Conservation (phyloP, 805 yeast genomes). For the Candida wancherniae region DNA sequence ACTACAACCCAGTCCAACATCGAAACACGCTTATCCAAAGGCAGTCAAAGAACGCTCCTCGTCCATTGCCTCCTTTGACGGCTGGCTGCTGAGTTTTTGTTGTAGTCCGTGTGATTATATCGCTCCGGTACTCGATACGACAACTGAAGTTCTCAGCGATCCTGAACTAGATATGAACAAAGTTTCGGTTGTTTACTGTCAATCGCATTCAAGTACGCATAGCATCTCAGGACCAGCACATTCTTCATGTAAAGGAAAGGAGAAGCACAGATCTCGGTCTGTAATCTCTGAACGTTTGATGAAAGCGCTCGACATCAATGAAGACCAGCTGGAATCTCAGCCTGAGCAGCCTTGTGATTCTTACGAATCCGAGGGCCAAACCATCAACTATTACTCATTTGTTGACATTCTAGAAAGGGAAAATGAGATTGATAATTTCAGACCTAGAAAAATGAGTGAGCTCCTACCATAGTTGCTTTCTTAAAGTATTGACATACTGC, state of each 20-base stretch:
- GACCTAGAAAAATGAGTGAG: slow-evolving; percentile 5
- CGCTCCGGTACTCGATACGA: slow-evolving; percentile 28
- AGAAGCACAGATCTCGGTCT: slow-evolving; percentile 8
- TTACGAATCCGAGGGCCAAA: slow-evolving; percentile 8
- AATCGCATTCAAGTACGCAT: no score
- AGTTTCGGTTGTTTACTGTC: slow-evolving; percentile 20
- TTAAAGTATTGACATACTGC: no score
- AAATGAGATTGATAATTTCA: slow-evolving; percentile 9
- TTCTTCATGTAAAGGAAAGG: no score
- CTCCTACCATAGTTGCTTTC: slow-evolving; percentile 2
- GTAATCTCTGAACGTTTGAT: slow-evolving; percentile 4
- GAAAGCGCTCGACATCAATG: slow-evolving; percentile 4
- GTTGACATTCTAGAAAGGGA: slow-evolving; percentile 27
- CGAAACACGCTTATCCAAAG: no score
- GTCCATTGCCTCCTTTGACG: no score
- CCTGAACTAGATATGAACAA: slow-evolving; percentile 22
- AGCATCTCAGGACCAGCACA: no score
- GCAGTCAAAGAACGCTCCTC: no score
- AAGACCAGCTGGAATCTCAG: slow-evolving; percentile 1
- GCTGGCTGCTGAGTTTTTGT: slow-evolving; percentile 16
- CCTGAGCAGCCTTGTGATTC: slow-evolving; percentile 1
- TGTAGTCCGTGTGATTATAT: slow-evolving; percentile 26
- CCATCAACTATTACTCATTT: slow-evolving; percentile 29
- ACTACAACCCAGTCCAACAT: no score
- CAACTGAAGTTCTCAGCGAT: slow-evolving; percentile 26